Evolutionary conservation across 1,284 basidiomycete genomes (phyloP).

Genomic region (Cryptococcus deneoformans): DNA sequence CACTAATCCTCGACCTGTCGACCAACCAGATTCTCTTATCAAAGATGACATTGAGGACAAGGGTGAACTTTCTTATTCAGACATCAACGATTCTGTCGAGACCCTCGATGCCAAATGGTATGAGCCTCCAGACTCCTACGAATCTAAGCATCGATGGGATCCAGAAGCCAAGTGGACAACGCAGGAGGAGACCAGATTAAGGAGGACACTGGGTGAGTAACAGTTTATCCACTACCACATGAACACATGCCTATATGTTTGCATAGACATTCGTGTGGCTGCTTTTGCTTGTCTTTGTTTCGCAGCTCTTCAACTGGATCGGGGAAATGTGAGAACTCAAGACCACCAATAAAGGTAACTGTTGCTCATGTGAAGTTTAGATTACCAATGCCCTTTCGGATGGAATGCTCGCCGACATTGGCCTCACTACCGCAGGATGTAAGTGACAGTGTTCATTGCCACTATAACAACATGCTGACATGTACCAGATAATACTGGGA

Average conservation of each 20-base stretch:
- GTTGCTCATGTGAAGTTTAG: too few relatives aligned
- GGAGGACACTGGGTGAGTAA: conserved; percentile 29
- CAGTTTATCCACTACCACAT: neutral
- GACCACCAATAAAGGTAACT: conserved; percentile 2
- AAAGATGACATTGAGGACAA: neutral
- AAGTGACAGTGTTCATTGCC: too few relatives aligned
- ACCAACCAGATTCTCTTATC: neutral
- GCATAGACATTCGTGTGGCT: conserved; percentile 3
- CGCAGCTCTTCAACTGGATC: conserved; percentile 36
- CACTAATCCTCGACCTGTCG: neutral
- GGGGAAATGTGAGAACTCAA: conserved; percentile 19
- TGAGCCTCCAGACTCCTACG: conserved; percentile 33
- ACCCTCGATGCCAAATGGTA: conserved; percentile 16
- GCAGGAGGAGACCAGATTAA: conserved; percentile 38
- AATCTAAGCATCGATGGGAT: conserved; percentile 46
- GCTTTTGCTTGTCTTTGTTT: conserved; percentile 30
- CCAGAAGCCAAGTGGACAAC: conserved; percentile 44
- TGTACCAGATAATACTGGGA: conserved; percentile 33
- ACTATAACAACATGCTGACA: too few relatives aligned
- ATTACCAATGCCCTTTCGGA: conserved; percentile 44
- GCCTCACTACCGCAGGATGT: conserved; percentile 41
- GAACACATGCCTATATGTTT: neutral
- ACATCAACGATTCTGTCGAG: neutral
- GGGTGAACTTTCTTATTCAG: neutral
- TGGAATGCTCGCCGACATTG: conserved; percentile 46